Evolutionary conservation across 805 yeast species (phyloP), one percentile per base, ranked within the genome.

Genomic region (Maudiozyma turicensis): DNA sequence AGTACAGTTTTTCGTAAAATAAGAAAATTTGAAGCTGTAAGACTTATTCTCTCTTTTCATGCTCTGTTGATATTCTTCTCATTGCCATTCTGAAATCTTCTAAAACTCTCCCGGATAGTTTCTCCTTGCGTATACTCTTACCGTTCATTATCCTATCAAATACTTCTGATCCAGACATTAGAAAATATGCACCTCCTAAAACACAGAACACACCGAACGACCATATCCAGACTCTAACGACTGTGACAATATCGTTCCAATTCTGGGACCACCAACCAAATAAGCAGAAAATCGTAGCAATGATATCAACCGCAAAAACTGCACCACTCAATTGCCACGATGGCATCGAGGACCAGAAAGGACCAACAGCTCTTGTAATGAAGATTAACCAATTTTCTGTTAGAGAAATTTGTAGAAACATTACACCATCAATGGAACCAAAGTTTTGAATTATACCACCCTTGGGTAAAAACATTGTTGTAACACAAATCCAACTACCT

Each of bases 231-330:
- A 85, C 81, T 78, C 96, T 84, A 69, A 84, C 90, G 68, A 89
- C 95, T 49, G 96, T 82, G 60, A 89, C 96, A 60, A 89, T 84
- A 75, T 91, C 95, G 70, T 91, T 89, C 89, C 93, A 87, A 81
- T 89, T 89, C 73, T 86, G 95, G 58, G 95, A 84, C 91, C 95
- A 88, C 96, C 95, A 89, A 64, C 96, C 96, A 81, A 87, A 89
- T 67, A 88, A 72, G 64, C 88, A 74, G 82, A 88, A 89, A 80
- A 86, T 78, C 54, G 96, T 89, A 59, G 96, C 95, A 63, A 89
- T 73, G 76, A 88, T 73, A 73, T 88, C 96, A 67, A 88, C 96
- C 66, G 74, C 73, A 68, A 86, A 77, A 63, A 88, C 96, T 63
- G 96, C 96, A 75, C 95, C 95, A 62, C 93, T 61, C 74, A 88